Base-by-base conservation (phyloP, 108 stramenopile species). In the Fistulifera pelliculosa region DNA sequence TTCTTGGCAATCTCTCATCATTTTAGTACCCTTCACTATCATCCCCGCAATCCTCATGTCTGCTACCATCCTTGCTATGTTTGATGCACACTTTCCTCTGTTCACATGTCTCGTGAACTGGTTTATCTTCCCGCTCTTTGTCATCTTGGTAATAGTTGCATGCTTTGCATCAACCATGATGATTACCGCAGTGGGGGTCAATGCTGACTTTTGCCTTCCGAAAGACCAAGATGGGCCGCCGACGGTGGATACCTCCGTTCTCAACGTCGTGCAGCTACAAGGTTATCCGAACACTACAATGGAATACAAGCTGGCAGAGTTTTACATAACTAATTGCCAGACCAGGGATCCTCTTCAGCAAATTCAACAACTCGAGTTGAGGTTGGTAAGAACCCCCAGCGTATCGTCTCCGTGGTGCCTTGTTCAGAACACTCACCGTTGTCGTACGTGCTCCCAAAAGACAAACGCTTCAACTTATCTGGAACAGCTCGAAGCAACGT, bases 181-280 rank as follows among this genome's bases (percentile, higher is more conserved):
- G 41, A 19, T 28, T 1, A 64, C 56, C 28, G 44, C 11, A 8
- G 62, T 55, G 17, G 40, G 55, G 4, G 16, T 52, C 11, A 64
- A 64, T 56, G 5, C 54, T 13, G 62, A 64, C 24, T 64, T 64
- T 56, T 64, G 62, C 25, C 17, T 57, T 7, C 56, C 61, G 15
- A 54, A 49, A 14, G 59, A 26, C 13, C 47, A 41, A 41, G 23
- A 15, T 18, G 42, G 24, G 2, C 15, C 22, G 22, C 40, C 22
- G 10, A 31, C 42, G 2, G 40, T 41, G 23, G 56, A 57, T 15
- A 10, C 14, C 43, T 13, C 42, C 12, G 16, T 57, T 1, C 41
- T 57, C 3, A 23, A 38, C 22, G 42, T 44, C 21, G 24, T 57
- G 56, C 14, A 2, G 21, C 23, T 15, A n/a, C 22, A 14, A 38